phyloP scores from a whole-genome alignment of 1,139 yeast species.

The Meyerozyma athensensis region DNA sequence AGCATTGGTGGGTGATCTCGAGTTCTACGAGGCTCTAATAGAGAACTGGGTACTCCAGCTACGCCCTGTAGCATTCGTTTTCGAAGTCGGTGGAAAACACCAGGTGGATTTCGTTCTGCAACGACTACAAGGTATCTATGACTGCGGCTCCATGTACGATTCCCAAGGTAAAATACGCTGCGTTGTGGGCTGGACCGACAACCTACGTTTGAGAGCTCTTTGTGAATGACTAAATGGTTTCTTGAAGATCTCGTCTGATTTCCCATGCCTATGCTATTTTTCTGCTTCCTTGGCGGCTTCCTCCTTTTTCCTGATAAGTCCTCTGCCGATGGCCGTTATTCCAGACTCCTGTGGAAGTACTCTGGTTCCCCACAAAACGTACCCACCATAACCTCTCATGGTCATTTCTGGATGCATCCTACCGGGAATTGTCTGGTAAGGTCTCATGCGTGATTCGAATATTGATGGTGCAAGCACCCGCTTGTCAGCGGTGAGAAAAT shows the following conservation, averaged over 20 bases:
- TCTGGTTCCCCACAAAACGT: constrained; percentile 69
- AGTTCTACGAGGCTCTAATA: constrained; percentile 60
- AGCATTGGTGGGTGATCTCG: constrained; percentile 74
- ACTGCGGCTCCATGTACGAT: constrained; percentile 29
- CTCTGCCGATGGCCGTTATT: constrained; percentile 53
- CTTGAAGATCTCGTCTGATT: no score
- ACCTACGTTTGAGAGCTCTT: neutral
- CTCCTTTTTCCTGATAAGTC: constrained; percentile 33
- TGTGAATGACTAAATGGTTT: neutral
- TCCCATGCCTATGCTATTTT: no score
- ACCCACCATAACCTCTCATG: constrained; percentile 90
- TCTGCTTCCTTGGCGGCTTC: constrained; percentile 13
- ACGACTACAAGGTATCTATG: constrained; percentile 8
- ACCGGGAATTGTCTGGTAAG: constrained; percentile 90
- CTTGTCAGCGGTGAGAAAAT: constrained; percentile 58
- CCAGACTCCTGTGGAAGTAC: constrained; percentile 66
- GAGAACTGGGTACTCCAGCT: constrained; percentile 34
- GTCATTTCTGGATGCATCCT: constrained; percentile 95
- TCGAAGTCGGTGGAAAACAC: constrained; percentile 36
- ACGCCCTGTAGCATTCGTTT: constrained; percentile 35
- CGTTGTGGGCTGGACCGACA: constrained; percentile 32
- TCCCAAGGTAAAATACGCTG: constrained; percentile 30
- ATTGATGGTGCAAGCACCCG: constrained; percentile 81
- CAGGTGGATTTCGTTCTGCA: constrained; percentile 27
- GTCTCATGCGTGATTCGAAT: constrained; percentile 76